These are phyloP conservation scores for Cicer pinnatifidum DNA, from an alignment of 306 rosid species.

Conservation along the genomic window DNA sequence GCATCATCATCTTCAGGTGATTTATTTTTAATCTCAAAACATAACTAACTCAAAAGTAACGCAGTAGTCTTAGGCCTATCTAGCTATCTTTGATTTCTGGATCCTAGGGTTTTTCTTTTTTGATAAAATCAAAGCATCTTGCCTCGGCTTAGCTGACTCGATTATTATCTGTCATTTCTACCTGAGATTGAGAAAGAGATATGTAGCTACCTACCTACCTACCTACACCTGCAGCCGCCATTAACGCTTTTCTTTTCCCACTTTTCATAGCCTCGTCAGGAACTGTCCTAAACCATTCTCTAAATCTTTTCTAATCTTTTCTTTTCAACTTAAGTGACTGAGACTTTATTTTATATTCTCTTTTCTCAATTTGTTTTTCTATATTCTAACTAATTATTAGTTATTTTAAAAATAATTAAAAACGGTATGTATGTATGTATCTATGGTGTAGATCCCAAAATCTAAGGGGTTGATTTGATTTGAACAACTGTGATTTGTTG, in stretches of 20 bases:
- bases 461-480: constrained; percentile 28
- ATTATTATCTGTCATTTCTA: constrained; percentile 43
- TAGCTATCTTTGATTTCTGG: constrained; percentile 43
- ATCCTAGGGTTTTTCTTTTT: constrained; percentile 52
- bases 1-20: constrained; percentile 55
- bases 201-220: no score
- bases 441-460: constrained; percentile 50
- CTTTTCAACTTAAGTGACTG: constrained; percentile 48
- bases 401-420: background rate
- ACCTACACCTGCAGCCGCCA: constrained; percentile 79
- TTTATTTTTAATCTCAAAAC: background rate
- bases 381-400: no score
- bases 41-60: background rate
- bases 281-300: no score
- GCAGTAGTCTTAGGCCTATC: background rate
- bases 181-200: background rate
- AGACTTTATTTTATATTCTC: no score
- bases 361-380: background rate
- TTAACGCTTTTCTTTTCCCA: constrained; percentile 43
- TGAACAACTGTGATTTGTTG: constrained; percentile 46
- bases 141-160: constrained; percentile 36
- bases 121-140: constrained; percentile 54
- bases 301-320: no score
- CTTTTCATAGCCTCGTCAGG: no score
- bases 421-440: constrained; percentile 8